Percentiles rank a stretch among this genome's conserved stretches.
Conservation (phyloP, 495 filamentous ascomycete genomes). For the Neurospora terricola region DNA sequence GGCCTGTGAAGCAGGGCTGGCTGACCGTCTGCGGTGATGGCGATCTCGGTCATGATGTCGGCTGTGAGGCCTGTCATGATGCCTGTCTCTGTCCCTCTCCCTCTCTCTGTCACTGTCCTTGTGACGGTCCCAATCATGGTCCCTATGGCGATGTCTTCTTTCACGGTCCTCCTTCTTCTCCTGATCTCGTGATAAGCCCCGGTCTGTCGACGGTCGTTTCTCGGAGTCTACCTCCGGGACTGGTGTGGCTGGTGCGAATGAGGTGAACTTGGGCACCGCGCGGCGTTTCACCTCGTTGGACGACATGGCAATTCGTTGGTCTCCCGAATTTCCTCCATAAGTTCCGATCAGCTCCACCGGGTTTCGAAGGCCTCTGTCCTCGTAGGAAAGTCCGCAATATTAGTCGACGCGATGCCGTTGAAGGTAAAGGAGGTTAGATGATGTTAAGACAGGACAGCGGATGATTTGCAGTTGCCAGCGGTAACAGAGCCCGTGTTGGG, state of each 20-base stretch:
- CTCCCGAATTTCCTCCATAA: not conserved
- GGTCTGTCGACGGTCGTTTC: not conserved
- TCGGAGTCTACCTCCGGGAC: not conserved
- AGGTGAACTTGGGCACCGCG: constrained; percentile 54
- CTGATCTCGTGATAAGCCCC: not conserved
- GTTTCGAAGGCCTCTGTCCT: not conserved
- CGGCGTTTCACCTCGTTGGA: constrained; percentile 22
- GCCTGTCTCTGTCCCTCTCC: not conserved
- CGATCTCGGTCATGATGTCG: not conserved
- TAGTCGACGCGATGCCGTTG: not conserved
- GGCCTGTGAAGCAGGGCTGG: not conserved
- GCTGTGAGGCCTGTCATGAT: not conserved
- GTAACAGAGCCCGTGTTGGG: not conserved
- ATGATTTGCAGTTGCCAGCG: not conserved
- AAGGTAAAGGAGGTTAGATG: not conserved
- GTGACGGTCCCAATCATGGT: not conserved
- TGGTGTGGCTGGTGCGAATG: constrained; percentile 44
- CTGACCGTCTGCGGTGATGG: not conserved
- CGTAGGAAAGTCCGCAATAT: not conserved
- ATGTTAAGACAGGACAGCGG: not conserved
- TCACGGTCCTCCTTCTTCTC: not conserved
- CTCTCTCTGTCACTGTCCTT: not conserved
- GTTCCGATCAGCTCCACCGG: not conserved
- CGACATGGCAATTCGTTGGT: constrained; percentile 12
- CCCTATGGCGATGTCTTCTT: not conserved